A percentile compares a stretch with the other conserved stretches of the same genome.
Conservation (phyloP, 2,329 filamentous ascomycete genomes). For the Pestalotiopsis sp. region DNA sequence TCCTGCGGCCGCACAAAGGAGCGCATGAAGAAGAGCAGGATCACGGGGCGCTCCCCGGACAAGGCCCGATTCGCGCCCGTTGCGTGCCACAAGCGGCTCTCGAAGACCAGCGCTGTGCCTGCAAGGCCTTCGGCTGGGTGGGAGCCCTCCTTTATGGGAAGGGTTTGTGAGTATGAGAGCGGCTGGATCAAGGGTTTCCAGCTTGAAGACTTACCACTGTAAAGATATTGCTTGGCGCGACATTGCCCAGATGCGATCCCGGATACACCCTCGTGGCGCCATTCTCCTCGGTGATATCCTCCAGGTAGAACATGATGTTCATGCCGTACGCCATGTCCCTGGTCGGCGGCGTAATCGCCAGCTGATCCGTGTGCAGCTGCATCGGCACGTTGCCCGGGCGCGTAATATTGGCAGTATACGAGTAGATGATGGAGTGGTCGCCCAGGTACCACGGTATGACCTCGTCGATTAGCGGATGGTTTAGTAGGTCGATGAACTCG, state of each 20-base stretch:
- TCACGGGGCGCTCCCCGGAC: background rate
- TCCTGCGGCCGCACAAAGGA: constrained; percentile 29
- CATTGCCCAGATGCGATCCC: constrained; percentile 20
- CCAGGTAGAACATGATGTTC: constrained; percentile 26
- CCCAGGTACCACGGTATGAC: constrained; percentile 28
- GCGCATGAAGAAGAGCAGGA: constrained; percentile 28
- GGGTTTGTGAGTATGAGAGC: background rate
- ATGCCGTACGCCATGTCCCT: constrained; percentile 24
- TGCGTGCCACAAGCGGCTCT: constrained; percentile 29
- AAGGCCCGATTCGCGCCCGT: constrained; percentile 24
- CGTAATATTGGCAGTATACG: constrained; percentile 31
- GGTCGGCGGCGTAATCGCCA: constrained; percentile 24
- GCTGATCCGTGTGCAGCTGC: constrained; percentile 29
- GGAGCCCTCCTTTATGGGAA: constrained; percentile 16
- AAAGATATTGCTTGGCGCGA: constrained; percentile 24
- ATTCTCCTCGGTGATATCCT: constrained; percentile 33
- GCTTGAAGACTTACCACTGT: constrained; percentile 5
- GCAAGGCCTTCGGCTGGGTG: constrained; percentile 24
- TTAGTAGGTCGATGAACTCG: constrained; percentile 23
- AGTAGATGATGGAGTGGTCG: constrained; percentile 27
- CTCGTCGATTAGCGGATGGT: constrained; percentile 27
- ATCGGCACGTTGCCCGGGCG: constrained; percentile 26
- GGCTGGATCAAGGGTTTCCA: background rate
- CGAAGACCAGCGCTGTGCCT: constrained; percentile 26
- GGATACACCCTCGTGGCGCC: constrained; percentile 29